Conservation (phyloP, 768 basidiomycete species). For the Fomitopsis serialis region DNA sequence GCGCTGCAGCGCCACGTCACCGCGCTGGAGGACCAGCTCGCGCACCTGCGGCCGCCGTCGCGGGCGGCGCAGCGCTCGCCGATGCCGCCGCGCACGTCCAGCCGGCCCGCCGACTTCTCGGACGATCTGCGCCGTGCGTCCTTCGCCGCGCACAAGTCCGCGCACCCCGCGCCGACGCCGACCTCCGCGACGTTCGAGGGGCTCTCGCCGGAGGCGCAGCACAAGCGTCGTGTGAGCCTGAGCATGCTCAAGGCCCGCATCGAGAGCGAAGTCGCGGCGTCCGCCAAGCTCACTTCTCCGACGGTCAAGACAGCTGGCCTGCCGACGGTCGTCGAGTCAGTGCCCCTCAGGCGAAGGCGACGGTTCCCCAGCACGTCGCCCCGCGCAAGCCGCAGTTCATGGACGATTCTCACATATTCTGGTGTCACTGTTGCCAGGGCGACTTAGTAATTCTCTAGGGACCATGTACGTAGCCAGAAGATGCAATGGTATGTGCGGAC, state of each 20-base stretch:
- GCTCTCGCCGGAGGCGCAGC: conserved; percentile 68
- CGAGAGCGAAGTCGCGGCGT: conserved; percentile 63
- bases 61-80: conserved; percentile 39
- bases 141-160: conserved; percentile 23
- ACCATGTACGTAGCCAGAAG: neutral
- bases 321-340: conserved; percentile 27
- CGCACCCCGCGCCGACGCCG: conserved; percentile 28
- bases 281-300: conserved; percentile 45
- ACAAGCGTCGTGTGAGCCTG: conserved; percentile 79
- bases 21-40: conserved; percentile 52
- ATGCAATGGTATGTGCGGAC: neutral
- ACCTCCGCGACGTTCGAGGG: conserved; percentile 57
- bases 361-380: conserved; percentile 18
- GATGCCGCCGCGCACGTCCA: conserved; percentile 45
- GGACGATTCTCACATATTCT: conserved; percentile 87
- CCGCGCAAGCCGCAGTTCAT: conserved; percentile 63
- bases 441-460: conserved; percentile 73
- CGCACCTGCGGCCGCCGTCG: conserved; percentile 38
- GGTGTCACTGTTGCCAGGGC: conserved; percentile 80
- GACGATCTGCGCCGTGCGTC: conserved; percentile 35
- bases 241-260: conserved; percentile 91
- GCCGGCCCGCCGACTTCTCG: conserved; percentile 37
- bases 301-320: conserved; percentile 23
- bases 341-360: conserved; percentile 15
- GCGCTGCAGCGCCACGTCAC: conserved; percentile 62